phyloP scores from a whole-genome alignment of 2,329 filamentous ascomycete species.

The Trichoderma lentiforme region DNA sequence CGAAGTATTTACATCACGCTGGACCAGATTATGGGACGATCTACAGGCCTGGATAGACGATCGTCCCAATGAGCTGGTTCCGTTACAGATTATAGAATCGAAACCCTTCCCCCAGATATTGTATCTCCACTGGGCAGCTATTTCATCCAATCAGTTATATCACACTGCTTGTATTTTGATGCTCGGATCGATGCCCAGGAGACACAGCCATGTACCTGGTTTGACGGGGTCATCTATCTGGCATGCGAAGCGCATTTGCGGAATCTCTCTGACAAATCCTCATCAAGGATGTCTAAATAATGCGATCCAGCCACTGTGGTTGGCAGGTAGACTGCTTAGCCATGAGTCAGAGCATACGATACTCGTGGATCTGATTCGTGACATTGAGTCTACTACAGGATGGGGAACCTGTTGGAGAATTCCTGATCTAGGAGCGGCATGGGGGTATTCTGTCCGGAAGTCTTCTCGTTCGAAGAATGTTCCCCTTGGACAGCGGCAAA shows the following conservation, averaged over 20 bases:
- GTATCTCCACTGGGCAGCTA: conserved; percentile 52
- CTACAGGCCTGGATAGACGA: conserved; percentile 47
- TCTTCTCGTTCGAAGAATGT: not conserved
- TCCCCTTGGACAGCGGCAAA: not conserved
- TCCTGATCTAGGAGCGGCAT: conserved; percentile 44
- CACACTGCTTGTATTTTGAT: conserved; percentile 54
- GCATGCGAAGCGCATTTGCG: conserved; percentile 41
- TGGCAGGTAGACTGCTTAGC: conserved; percentile 52
- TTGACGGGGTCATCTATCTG: conserved; percentile 41
- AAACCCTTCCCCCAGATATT: conserved; percentile 50
- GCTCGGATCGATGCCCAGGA: conserved; percentile 35
- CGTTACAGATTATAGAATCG: conserved; percentile 42
- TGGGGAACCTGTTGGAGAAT: conserved; percentile 55
- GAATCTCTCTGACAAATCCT: conserved; percentile 43
- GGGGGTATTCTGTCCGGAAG: conserved; percentile 32
- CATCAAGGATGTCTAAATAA: conserved; percentile 56
- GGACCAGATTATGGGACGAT: conserved; percentile 48
- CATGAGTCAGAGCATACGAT: conserved; percentile 44
- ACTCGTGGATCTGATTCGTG: conserved; percentile 43
- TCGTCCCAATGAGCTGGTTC: conserved; percentile 45
- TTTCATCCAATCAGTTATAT: conserved; percentile 56
- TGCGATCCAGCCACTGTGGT: conserved; percentile 55
- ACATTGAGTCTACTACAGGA: conserved; percentile 50
- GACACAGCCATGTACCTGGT: conserved; percentile 2
- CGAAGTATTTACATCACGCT: conserved; percentile 40